Conservation (phyloP, 139 green algal species). For the Chlorella sp. region DNA sequence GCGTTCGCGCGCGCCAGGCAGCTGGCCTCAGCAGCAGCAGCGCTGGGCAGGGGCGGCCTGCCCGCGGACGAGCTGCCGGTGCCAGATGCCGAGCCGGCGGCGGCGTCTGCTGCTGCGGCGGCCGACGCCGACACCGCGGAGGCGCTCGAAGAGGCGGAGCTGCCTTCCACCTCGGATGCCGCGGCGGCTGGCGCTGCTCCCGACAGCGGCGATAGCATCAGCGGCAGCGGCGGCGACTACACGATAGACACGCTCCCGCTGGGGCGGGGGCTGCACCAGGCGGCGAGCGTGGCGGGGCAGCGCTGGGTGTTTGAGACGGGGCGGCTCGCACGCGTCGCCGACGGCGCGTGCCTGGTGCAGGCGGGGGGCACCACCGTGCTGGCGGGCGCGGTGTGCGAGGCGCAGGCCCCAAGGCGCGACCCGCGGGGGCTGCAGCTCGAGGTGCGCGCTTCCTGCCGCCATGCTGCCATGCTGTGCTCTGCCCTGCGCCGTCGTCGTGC, state of each 20-base stretch:
- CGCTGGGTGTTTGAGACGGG: conserved; percentile 66
- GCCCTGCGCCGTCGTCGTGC: no score
- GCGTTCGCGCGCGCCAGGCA: neutral
- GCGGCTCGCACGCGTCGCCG: conserved; percentile 63
- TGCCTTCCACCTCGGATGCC: no score
- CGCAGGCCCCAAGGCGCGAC: conserved; percentile 23
- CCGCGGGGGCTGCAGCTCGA: conserved; percentile 36
- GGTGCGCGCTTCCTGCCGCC: no score
- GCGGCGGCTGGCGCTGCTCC: no score
- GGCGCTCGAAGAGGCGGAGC: no score
- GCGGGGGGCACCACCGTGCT: conserved; percentile 64
- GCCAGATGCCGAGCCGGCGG: neutral
- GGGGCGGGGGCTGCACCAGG: conserved; percentile 8
- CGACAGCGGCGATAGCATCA: neutral
- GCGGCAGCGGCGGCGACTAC: neutral
- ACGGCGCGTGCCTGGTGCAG: conserved; percentile 56
- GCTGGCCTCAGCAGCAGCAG: neutral
- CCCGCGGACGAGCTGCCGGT: conserved; percentile 6
- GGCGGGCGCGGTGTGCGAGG: conserved; percentile 49
- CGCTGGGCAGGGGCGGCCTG: neutral
- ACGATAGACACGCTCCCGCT: conserved; percentile 11
- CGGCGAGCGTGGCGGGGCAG: conserved; percentile 15
- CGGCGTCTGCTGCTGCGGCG: no score
- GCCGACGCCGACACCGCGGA: no score
- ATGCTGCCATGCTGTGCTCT: no score